phyloP scores from a whole-genome alignment of 331 rosid genomes.

The Rosa hybrid region DNA sequence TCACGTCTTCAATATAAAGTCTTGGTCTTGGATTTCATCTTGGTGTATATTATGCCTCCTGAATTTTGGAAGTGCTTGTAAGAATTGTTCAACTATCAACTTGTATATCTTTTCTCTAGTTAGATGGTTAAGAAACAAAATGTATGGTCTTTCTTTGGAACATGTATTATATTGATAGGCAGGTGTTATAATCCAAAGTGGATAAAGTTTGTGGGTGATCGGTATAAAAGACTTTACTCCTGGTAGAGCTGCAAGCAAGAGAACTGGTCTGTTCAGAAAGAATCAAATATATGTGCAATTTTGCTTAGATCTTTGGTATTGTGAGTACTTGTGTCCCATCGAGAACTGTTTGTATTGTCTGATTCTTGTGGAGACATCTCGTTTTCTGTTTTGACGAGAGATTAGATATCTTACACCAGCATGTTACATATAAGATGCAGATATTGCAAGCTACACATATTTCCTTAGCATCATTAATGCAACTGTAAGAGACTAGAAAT shows the following conservation, averaged over 20 bases:
- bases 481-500: conserved; percentile 25
- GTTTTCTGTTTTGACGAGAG: background rate
- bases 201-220: background rate
- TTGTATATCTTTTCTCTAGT: conserved; percentile 14
- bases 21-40: background rate
- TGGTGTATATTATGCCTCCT: conserved; percentile 17
- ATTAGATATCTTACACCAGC: background rate
- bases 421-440: background rate
- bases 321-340: background rate
- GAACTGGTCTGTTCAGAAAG: background rate
- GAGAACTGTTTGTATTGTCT: background rate
- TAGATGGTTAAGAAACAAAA: conserved; percentile 6
- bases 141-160: background rate
- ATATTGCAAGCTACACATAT: background rate
- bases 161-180: background rate
- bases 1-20: background rate
- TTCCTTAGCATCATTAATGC: background rate
- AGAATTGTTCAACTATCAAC: background rate
- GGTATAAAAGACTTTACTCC: background rate
- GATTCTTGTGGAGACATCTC: background rate
- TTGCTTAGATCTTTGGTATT: background rate
- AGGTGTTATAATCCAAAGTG: too few species aligned
- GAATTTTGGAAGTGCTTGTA: conserved; percentile 10
- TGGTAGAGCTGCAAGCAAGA: background rate
- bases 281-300: background rate